A percentile compares a stretch with the other conserved stretches of the same genome.
Evolutionary conservation across 2,329 filamentous ascomycete genomes (phyloP).

Genomic region (Xylariomycetidae sp.): DNA sequence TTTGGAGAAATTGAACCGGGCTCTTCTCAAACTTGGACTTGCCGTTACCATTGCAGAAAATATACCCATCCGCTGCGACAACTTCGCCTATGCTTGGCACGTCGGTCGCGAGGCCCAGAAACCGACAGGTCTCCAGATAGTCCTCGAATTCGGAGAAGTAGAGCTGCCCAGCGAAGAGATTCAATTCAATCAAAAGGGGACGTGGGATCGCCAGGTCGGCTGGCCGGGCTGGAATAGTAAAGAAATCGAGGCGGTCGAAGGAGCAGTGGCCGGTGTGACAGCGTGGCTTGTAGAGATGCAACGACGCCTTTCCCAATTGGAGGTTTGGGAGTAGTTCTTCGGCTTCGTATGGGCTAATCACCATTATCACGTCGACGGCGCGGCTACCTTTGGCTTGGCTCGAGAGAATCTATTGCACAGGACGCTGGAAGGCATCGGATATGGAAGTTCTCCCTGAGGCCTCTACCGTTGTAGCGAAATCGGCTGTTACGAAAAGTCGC

Average conservation of each 20-base stretch:
- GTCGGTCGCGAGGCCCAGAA: conserved; percentile 5
- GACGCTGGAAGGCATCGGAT: conserved; percentile 7
- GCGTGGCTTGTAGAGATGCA: conserved; percentile 13
- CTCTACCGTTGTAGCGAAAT: conserved; percentile 7
- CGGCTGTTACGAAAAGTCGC: conserved; percentile 7
- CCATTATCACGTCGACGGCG: conserved; percentile 2
- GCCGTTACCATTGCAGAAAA: conserved; percentile 1
- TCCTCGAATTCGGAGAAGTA: conserved; percentile 6
- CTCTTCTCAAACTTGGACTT: conserved; percentile 6
- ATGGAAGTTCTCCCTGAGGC: background rate
- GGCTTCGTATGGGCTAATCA: conserved; percentile 10
- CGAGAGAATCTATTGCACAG: conserved; percentile 10
- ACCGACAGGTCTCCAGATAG: conserved; percentile 6
- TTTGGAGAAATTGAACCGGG: conserved; percentile 8
- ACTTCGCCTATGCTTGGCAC: conserved; percentile 1
- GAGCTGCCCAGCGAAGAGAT: conserved; percentile 10
- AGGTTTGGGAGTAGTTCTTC: conserved; percentile 1
- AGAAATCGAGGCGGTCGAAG: conserved; percentile 8
- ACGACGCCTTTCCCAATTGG: background rate
- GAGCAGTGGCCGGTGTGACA: conserved; percentile 1
- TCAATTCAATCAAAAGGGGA: conserved; percentile 1
- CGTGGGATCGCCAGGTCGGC: background rate
- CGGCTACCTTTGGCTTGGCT: background rate
- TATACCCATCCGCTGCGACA: conserved; percentile 8
- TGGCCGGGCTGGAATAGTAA: conserved; percentile 1